Evolutionary conservation across 495 filamentous ascomycete genomes (phyloP).

Genomic region (Cercophora newfieldiana): DNA sequence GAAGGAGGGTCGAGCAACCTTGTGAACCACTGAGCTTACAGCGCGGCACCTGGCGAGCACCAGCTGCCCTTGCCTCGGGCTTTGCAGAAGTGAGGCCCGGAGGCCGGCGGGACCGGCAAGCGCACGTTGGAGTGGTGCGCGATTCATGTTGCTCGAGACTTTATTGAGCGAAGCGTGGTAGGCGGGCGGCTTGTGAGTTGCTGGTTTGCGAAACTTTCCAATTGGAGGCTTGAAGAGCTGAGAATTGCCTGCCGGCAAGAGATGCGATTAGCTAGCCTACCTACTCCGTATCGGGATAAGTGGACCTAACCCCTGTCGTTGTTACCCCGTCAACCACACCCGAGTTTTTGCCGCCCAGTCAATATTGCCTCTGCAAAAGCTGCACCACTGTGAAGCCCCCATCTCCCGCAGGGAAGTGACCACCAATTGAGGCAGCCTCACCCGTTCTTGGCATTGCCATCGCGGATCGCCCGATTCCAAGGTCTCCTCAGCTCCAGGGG

Average conservation of each 20-base stretch:
- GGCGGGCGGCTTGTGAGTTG: neutral
- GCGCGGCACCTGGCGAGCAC: constrained; percentile 3
- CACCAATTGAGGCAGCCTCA: constrained; percentile 2
- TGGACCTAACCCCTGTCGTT: neutral
- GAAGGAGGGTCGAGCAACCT: constrained; percentile 63
- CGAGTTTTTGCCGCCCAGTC: constrained; percentile 16
- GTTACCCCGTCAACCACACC: constrained; percentile 20
- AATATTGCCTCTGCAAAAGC: constrained; percentile 18
- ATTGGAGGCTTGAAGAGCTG: neutral
- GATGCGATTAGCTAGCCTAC: neutral
- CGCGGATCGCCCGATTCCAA: neutral
- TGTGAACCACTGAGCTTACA: constrained; percentile 45
- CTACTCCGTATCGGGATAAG: neutral
- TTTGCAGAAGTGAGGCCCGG: neutral
- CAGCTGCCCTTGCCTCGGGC: neutral
- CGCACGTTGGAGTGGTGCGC: constrained; percentile 4
- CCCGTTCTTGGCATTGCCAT: neutral
- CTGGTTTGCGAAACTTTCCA: neutral
- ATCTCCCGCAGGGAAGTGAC: constrained; percentile 4
- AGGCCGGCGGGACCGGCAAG: constrained; percentile 8
- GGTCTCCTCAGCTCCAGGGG: neutral
- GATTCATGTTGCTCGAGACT: constrained; percentile 18
- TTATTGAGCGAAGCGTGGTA: neutral
- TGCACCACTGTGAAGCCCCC: constrained; percentile 5
- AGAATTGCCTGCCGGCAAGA: constrained; percentile 14